Evolutionary conservation across 176 grass and related monocot species (phyloP).

Genomic region (Typha latifolia): DNA sequence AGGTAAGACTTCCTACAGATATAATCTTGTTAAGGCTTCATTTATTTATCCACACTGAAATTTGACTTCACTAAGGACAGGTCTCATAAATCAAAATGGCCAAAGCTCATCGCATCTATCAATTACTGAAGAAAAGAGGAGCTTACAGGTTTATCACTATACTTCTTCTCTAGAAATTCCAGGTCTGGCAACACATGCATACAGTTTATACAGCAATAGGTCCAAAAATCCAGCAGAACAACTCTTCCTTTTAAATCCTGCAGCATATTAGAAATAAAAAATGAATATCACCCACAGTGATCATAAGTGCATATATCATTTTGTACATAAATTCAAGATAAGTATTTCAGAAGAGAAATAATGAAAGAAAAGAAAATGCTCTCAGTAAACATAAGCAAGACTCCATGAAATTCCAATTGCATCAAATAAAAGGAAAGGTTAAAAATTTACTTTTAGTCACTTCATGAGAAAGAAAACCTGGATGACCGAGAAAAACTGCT

Average conservation of each 20-base stretch:
- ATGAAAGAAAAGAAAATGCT: not conserved
- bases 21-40: no score
- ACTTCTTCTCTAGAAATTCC: constrained; percentile 83
- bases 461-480: no score
- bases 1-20: no score
- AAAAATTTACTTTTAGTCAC: no score
- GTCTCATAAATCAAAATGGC: not conserved
- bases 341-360: not conserved
- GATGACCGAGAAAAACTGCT: no score
- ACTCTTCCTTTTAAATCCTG: constrained; percentile 93
- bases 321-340: not conserved
- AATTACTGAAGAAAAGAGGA: constrained; percentile 18
- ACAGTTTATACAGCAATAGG: constrained; percentile 97
- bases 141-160: constrained; percentile 81
- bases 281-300: not conserved
- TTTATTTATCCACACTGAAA: no score
- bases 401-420: not conserved
- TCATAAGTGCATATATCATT: not conserved
- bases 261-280: constrained; percentile 20
- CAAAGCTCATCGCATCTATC: not conserved
- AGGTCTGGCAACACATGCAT: constrained; percentile 98
- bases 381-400: not conserved
- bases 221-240: constrained; percentile 96
- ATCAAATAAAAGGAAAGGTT: no score
- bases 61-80: no score